Percentiles rank a stretch among this genome's conserved stretches.
Conservation (phyloP, 2,329 filamentous ascomycete species). For the Aspergillus luchuensis region DNA sequence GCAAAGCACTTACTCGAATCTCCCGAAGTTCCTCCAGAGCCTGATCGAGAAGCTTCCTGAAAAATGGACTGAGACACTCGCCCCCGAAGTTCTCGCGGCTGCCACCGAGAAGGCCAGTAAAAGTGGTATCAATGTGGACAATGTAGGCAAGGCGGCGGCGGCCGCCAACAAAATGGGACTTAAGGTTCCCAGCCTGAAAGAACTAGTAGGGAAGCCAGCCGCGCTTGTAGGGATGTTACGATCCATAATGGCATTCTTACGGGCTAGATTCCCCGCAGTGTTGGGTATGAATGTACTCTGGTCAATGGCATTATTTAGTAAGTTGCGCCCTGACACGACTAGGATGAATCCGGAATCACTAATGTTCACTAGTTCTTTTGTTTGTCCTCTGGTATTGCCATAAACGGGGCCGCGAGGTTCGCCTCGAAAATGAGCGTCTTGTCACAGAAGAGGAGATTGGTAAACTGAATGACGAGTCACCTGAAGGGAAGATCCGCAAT, state of each 20-base stretch:
- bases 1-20: constrained; percentile 63
- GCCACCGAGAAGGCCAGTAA: constrained; percentile 66
- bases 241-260: constrained; percentile 87
- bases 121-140: constrained; percentile 63
- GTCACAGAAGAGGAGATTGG: constrained; percentile 49
- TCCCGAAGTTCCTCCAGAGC: constrained; percentile 80
- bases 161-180: constrained; percentile 68
- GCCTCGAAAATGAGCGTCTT: constrained; percentile 66
- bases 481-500: constrained; percentile 34
- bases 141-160: constrained; percentile 53
- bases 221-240: constrained; percentile 80
- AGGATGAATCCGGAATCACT: constrained; percentile 6
- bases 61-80: constrained; percentile 74
- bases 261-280: constrained; percentile 84
- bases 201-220: constrained; percentile 83
- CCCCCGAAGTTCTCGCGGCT: constrained; percentile 78
- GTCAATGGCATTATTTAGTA: constrained; percentile 84
- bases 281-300: constrained; percentile 89
- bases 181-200: constrained; percentile 71
- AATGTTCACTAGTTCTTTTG: constrained; percentile 66
- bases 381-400: constrained; percentile 98
- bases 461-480: constrained; percentile 40
- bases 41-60: constrained; percentile 81
- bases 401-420: constrained; percentile 85
- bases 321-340: constrained; percentile 37